Conservation (phyloP, 106 monocot genomes). For the Dendrobium nobile region DNA sequence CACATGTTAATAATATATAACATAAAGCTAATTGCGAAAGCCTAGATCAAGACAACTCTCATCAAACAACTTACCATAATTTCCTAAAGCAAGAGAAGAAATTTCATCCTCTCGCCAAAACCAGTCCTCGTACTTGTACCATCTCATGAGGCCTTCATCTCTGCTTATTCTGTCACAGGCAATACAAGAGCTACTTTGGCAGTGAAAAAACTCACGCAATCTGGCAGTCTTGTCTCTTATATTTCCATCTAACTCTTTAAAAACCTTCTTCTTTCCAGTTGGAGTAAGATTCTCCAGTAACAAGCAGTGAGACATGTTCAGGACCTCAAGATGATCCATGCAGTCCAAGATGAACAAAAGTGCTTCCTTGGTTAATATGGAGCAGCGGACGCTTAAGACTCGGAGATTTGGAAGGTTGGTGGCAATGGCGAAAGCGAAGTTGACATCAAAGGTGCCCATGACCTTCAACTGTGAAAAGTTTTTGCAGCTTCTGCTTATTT, state of each 20-base stretch:
- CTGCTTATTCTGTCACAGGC: slow-evolving; percentile 53
- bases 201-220: slow-evolving; percentile 48
- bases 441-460: slow-evolving; percentile 68
- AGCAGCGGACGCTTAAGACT: slow-evolving; percentile 75
- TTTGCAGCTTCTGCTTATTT: slow-evolving; percentile 69
- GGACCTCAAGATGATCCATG: slow-evolving; percentile 60
- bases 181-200: slow-evolving; percentile 38
- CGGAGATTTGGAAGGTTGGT: slow-evolving; percentile 53
- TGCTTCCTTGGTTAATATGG: slow-evolving; percentile 49
- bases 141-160: slow-evolving; percentile 86
- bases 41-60: slow-evolving; percentile 31
- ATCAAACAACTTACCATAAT: slow-evolving; percentile 67
- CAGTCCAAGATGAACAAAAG: slow-evolving; percentile 44
- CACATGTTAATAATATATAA: not conserved
- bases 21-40: slow-evolving; percentile 16
- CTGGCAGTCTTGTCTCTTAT: slow-evolving; percentile 41
- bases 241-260: slow-evolving; percentile 27
- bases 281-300: slow-evolving; percentile 32
- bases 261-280: slow-evolving; percentile 27
- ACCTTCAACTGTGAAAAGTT: slow-evolving; percentile 72
- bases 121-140: slow-evolving; percentile 80
- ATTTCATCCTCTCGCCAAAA: slow-evolving; percentile 87
- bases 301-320: slow-evolving; percentile 87
- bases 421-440: slow-evolving; percentile 57
- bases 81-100: slow-evolving; percentile 47